Percentiles rank a stretch among this genome's conserved stretches.
Evolutionary conservation across 108 stramenopile genomes (phyloP).

Genomic region (Conticribra guillardii): DNA sequence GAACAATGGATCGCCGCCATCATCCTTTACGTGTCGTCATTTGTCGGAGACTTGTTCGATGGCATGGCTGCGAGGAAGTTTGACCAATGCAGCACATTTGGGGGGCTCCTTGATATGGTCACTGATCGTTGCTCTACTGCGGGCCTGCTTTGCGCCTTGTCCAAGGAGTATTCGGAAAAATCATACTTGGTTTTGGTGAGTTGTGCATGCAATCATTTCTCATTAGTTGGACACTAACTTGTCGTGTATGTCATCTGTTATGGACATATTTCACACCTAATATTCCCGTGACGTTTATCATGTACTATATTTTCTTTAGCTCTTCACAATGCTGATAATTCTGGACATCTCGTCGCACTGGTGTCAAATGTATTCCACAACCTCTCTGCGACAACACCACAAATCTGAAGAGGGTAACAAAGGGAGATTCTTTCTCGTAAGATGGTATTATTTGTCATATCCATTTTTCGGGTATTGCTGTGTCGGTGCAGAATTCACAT

Average conservation of each 20-base stretch:
- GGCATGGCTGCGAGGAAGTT: constrained; percentile 92
- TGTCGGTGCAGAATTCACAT: constrained; percentile 92
- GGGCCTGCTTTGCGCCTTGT: constrained; percentile 73
- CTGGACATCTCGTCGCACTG: constrained; percentile 91
- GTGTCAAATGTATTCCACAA: constrained; percentile 93
- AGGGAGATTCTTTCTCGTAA: constrained; percentile 85
- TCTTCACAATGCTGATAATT: constrained; percentile 65
- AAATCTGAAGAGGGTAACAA: constrained; percentile 91
- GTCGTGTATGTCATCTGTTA: too few relatives aligned
- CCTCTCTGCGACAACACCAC: constrained; percentile 83
- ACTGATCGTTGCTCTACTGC: constrained; percentile 96
- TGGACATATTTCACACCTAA: too few relatives aligned
- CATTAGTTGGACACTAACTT: constrained; percentile 1
- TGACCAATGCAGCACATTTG: constrained; percentile 88
- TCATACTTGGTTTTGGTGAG: constrained; percentile 53
- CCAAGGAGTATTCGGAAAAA: constrained; percentile 54
- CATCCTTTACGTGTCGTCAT: constrained; percentile 84
- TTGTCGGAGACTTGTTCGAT: constrained; percentile 96
- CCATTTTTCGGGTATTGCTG: constrained; percentile 96
- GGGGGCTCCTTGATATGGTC: constrained; percentile 96
- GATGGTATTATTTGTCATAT: constrained; percentile 93
- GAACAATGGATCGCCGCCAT: constrained; percentile 66
- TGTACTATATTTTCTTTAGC: constrained; percentile 2
- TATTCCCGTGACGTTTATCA: background rate
- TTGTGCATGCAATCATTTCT: constrained; percentile 7